Base-by-base conservation (phyloP, 345 rosid genomes). In the Lumnitzera littorea region DNA sequence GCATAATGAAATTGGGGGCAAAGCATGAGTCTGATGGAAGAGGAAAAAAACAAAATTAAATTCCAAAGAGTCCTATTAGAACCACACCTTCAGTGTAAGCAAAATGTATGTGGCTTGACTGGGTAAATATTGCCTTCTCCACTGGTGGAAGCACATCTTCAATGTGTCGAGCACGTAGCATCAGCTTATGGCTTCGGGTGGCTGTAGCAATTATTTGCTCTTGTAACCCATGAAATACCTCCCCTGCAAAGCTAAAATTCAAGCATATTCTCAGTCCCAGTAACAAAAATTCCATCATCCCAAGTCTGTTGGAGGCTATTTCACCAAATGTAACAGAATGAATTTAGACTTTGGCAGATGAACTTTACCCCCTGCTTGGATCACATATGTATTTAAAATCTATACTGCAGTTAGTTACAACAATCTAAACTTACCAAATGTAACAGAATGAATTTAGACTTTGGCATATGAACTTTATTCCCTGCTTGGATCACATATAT, bases 161-260 rank as follows among this genome's bases (percentile, higher is more conserved):
- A 50, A 89, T 84, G 58, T 72, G 67, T 76, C 78, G 78, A 67
- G 87, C 78, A 65, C 91, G 84, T 36, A 81, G 72, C 68, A 57
- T 74, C 67, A 89, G 77, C 24, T 78, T 84, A 62, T 79, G 89
- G 71, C 91, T 89, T 83, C 89, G 81, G 66, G 91, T 86, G 69
- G 89, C 84, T 71, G 91, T 86, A 59, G 69, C 76, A 76, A 75
- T 78, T 57, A 83, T 84, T 72, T 80, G 86, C 71, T 86, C 91
- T 63, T 89, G 96, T 74, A 89, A 69, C 12, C 88, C 96, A 69
- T 86, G 96, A 60, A 89, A 89, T 58, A 89, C 86, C 73, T 86
- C 95, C 58, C 86, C 88, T 36, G 95, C 94, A 82, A 79, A 86
- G 62, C 96, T 89, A 68, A 64, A 64, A 53, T 14, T 13, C 23